Evolutionary conservation across 805 yeast genomes (phyloP).

Genomic region (Kodamaea jinghongensis): DNA sequence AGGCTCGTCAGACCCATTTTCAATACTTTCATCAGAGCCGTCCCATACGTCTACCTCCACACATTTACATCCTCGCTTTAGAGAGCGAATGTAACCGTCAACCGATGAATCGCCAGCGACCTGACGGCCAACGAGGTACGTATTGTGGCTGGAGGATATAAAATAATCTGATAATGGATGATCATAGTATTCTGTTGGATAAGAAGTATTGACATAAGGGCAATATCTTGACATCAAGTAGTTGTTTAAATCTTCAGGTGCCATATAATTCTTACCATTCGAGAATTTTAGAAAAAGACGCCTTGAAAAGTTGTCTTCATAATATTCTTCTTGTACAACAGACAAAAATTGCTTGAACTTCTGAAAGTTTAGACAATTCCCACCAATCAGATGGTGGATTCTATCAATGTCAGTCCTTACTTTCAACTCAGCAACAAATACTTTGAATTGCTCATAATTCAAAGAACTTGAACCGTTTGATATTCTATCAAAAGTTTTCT

Average conservation of each 20-base stretch:
- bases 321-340: conserved; percentile 47
- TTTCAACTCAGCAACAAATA: conserved; percentile 67
- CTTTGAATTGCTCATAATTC: conserved; percentile 70
- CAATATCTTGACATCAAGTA: conserved; percentile 32
- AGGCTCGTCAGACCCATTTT: conserved; percentile 41
- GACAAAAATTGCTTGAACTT: conserved; percentile 40
- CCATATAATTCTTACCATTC: conserved; percentile 16
- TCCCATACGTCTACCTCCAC: conserved; percentile 98
- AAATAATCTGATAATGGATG: conserved; percentile 80
- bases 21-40: conserved; percentile 39
- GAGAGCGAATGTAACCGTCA: conserved; percentile 81
- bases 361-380: conserved; percentile 19
- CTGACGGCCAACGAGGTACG: conserved; percentile 86
- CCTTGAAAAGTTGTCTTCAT: conserved; percentile 22
- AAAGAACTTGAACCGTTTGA: conserved; percentile 44
- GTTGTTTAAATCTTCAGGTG: conserved; percentile 23
- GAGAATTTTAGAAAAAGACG: conserved; percentile 31
- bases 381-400: conserved; percentile 42
- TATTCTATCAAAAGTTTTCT: conserved; percentile 50
- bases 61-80: conserved; percentile 91
- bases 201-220: conserved; percentile 12
- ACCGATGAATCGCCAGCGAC: conserved; percentile 83
- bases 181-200: conserved; percentile 19
- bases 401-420: conserved; percentile 56
- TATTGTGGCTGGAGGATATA: conserved; percentile 93